Evolutionary conservation across 768 basidiomycete genomes (phyloP), one percentile per base, ranked within the genome.

Genomic region (Tylopilus vinaceipallidus): DNA sequence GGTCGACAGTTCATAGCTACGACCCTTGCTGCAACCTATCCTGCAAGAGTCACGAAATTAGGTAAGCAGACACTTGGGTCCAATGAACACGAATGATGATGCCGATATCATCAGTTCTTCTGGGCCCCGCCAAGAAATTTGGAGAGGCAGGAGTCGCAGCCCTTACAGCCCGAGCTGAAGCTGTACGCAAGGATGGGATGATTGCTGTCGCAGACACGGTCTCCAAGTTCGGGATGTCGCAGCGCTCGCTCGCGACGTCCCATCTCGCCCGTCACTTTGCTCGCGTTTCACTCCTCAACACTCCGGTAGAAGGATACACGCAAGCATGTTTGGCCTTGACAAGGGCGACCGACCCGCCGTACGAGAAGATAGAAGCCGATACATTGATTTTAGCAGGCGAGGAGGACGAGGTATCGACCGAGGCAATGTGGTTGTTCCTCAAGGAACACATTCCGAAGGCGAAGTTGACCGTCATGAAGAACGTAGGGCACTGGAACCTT

Each of bases 101-200:
- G 23, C 30, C 17, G 10, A 39, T 19, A 22, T 41, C 11, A 19
- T 11, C 20, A 40, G 30, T 53, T 42, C 39, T 46, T 22, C 22
- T 45, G 7, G 48, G 34, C 4, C 29, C 38, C 27, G 3, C 26
- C 1, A 52, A 39, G 24, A 42, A 40, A 29, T 39, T 49, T 9
- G 19, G 19, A 12, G 44, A 43, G 46, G 11, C 13, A 2, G 42
- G 39, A 14, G 22, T 36, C 16, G 27, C 26, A 10, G 17, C 20
- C 8, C 36, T 48, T 26, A n/a, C 14, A 6, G 52, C 23, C 23
- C 34, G 41, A 19, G 47, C 47, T 17, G 49, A 45, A 26, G 44
- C 27, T 5, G 47, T 49, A 17, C 19, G 32, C 40, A 46, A 36
- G n/a, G 47, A 41, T 22, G 47, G 47, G 35, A 53, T 57, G 50